phyloP scores from a whole-genome alignment of 179 eudicot genomes.

The Vitellaria paradoxa region DNA sequence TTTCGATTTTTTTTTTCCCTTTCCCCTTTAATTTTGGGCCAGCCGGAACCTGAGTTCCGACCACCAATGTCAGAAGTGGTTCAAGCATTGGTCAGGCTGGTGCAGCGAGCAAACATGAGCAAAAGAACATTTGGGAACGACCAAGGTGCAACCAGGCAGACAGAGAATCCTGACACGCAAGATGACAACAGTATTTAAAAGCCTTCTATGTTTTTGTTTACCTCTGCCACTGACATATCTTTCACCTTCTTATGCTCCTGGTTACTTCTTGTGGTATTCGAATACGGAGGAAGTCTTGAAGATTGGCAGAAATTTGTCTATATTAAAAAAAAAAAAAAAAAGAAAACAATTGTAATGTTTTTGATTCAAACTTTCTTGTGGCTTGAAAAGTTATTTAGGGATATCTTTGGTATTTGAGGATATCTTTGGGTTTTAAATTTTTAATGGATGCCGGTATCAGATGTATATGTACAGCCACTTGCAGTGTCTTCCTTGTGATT shows the following conservation, averaged over 20 bases:
- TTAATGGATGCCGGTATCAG: not conserved
- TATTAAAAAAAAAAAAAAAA: not conserved
- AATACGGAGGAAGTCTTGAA: not conserved
- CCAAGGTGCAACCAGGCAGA: slow-evolving; percentile 24
- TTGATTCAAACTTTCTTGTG: not conserved
- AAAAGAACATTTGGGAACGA: slow-evolving; percentile 82
- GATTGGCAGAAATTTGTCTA: slow-evolving; percentile 10
- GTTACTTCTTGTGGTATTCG: slow-evolving; percentile 1
- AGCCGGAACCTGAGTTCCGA: slow-evolving; percentile 99
- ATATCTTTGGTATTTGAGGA: not conserved
- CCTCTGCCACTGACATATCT: not conserved
- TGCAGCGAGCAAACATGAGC: slow-evolving; percentile 97
- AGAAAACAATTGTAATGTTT: not conserved
- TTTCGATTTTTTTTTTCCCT: not conserved
- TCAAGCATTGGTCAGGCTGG: slow-evolving; percentile 85
- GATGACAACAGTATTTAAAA: slow-evolving; percentile 13
- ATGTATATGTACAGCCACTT: not conserved
- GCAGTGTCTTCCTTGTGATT: not conserved
- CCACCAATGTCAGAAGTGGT: slow-evolving; percentile 99
- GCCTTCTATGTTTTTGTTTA: too few relatives aligned
- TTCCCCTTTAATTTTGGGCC: slow-evolving; percentile 20
- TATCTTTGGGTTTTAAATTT: not conserved
- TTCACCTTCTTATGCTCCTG: not conserved
- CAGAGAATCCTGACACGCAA: slow-evolving; percentile 19
- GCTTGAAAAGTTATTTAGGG: not conserved